Conservation (phyloP, 2,329 filamentous ascomycete genomes). For the Aquanectria penicillioides region DNA sequence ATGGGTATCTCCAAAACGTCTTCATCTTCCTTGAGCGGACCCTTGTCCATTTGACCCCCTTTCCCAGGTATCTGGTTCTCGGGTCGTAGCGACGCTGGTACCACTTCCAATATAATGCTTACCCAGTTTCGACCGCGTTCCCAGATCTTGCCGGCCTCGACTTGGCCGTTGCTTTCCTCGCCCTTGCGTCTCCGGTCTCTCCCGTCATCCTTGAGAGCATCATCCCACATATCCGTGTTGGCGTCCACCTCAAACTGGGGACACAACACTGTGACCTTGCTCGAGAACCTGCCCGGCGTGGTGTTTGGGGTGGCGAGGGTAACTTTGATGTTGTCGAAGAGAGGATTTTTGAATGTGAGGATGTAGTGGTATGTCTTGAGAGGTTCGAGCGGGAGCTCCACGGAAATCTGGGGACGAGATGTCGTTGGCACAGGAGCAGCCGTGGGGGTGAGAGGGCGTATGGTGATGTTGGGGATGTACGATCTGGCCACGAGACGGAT, state of each 20-base stretch:
- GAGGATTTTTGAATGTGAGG: conserved; percentile 90
- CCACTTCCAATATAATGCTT: conserved; percentile 89
- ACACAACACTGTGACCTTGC: conserved; percentile 89
- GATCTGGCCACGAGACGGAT: conserved; percentile 89
- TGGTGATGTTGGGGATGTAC: conserved; percentile 85
- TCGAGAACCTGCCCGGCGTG: conserved; percentile 80
- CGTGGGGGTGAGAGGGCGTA: conserved; percentile 68
- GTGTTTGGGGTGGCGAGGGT: conserved; percentile 85
- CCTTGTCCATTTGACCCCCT: conserved; percentile 53
- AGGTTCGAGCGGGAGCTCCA: conserved; percentile 59
- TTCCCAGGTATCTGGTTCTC: conserved; percentile 46
- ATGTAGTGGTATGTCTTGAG: conserved; percentile 79
- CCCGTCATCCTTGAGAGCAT: conserved; percentile 74
- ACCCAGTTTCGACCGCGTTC: conserved; percentile 95
- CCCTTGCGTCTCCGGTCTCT: conserved; percentile 51
- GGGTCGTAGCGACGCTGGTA: conserved; percentile 67
- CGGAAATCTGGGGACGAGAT: conserved; percentile 43
- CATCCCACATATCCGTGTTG: conserved; percentile 89
- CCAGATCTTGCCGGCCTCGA: conserved; percentile 96
- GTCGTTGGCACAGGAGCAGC: conserved; percentile 48
- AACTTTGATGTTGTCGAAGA: conserved; percentile 90
- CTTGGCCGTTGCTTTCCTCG: conserved; percentile 58
- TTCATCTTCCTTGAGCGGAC: conserved; percentile 67
- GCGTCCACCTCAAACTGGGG: conserved; percentile 94
- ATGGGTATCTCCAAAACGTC: conserved; percentile 88